Conservation (phyloP, 371 early-diverging fungal species). For the Conidiobolus coronatus region DNA sequence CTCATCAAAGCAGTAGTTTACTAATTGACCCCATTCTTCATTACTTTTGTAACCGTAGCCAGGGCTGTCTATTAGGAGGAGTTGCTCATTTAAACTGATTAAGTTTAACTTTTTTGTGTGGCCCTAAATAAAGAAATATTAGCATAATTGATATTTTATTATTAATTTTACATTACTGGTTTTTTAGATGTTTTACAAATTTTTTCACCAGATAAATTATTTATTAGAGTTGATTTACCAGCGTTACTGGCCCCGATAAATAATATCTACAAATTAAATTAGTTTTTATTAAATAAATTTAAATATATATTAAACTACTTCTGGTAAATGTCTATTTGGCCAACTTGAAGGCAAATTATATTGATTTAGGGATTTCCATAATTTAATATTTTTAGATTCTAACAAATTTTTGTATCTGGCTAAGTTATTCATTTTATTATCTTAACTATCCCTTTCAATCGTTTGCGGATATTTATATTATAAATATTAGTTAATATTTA, state of each 20-base stretch:
- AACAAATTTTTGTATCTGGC: no score
- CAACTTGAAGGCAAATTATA: no score
- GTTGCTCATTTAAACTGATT: constrained; percentile 24
- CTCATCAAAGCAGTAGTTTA: not conserved
- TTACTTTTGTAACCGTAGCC: constrained; percentile 53
- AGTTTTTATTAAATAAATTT: no score
- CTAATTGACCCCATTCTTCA: constrained; percentile 33
- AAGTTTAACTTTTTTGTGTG: constrained; percentile 48
- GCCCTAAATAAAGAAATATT: constrained; percentile 16
- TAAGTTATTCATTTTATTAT: no score
- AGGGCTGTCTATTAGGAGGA: constrained; percentile 60
- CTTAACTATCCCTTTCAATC: no score
- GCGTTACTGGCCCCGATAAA: constrained; percentile 1
- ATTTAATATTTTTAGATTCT: no score
- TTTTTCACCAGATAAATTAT: not conserved
- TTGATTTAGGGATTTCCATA: no score
- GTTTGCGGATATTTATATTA: no score
- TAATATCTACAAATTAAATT: not conserved
- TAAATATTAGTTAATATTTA: no score
- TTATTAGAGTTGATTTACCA: constrained; percentile 3
- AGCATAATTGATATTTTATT: not conserved
- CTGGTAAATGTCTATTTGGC: no score
- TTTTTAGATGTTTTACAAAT: constrained; percentile 3
- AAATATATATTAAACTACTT: no score
- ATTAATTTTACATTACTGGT: not conserved